These are phyloP conservation scores for Begonia masoniana DNA, from an alignment of 306 rosid species.

Conservation along the genomic window DNA sequence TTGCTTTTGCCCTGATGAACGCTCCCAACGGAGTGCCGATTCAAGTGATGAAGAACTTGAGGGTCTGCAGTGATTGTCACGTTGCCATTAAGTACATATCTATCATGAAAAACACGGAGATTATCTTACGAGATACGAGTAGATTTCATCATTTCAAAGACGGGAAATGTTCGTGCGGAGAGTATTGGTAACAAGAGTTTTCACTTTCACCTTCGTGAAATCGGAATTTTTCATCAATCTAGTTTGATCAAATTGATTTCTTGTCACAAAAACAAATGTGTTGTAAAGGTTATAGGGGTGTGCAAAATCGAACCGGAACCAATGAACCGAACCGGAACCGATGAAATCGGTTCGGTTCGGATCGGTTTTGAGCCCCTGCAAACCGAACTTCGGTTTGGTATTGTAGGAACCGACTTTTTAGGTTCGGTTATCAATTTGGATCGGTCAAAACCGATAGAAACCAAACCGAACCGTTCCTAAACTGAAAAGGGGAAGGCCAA, in stretches of 20 bases:
- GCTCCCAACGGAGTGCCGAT: slow-evolving; percentile 40
- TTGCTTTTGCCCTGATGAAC: slow-evolving; percentile 69
- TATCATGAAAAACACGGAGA: slow-evolving; percentile 37
- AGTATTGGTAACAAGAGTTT: slow-evolving; percentile 36
- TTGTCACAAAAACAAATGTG: no score
- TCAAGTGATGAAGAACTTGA: slow-evolving; percentile 80
- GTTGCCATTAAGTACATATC: slow-evolving; percentile 65
- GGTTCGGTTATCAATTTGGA: no score
- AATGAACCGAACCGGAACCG: no score
- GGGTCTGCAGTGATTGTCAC: slow-evolving; percentile 69
- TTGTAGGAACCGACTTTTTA: no score
- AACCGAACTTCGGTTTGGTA: no score
- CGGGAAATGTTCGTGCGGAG: slow-evolving; percentile 75
- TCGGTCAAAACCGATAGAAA: no score
- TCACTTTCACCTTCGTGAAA: not conserved
- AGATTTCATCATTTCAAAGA: slow-evolving; percentile 82
- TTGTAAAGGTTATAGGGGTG: no score
- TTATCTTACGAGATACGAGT: slow-evolving; percentile 50
- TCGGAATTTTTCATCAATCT: not conserved
- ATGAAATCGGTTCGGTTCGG: no score
- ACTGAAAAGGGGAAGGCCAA: no score
- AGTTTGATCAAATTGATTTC: not conserved
- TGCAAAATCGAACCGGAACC: no score
- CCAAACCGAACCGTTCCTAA: no score
- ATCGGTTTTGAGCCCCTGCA: no score